Evolutionary conservation across 495 filamentous ascomycete species (phyloP).

Genomic region (Xylaria grammica): DNA sequence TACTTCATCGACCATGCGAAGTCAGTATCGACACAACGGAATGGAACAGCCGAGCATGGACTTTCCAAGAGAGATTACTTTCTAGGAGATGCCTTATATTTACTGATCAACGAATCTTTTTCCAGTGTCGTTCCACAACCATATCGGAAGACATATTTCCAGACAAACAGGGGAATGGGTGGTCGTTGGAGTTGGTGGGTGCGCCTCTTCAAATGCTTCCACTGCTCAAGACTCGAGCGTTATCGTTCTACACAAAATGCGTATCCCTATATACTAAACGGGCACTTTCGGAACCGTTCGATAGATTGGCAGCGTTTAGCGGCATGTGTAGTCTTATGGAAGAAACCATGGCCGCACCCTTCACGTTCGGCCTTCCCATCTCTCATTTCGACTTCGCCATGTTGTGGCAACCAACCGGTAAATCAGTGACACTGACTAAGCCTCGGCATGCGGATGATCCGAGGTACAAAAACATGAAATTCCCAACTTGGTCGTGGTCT

Average conservation of each 20-base stretch:
- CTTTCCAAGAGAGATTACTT: conserved; percentile 45
- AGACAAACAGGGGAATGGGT: conserved; percentile 29
- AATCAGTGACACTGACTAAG: background rate
- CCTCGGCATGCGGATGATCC: background rate
- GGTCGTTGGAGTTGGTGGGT: conserved; percentile 32
- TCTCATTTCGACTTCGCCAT: conserved; percentile 43
- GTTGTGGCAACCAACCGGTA: conserved; percentile 30
- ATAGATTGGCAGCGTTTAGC: conserved; percentile 41
- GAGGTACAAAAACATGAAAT: conserved; percentile 18
- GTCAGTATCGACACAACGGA: conserved; percentile 23
- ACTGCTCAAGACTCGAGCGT: conserved; percentile 28
- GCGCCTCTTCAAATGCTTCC: conserved; percentile 26
- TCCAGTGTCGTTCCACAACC: conserved; percentile 36
- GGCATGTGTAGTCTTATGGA: conserved; percentile 33
- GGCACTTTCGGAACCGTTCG: conserved; percentile 30
- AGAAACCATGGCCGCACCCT: conserved; percentile 21
- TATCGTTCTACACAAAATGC: conserved; percentile 37
- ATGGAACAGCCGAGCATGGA: conserved; percentile 44
- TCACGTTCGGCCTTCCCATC: conserved; percentile 36
- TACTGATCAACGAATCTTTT: conserved; percentile 38
- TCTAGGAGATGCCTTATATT: conserved; percentile 43
- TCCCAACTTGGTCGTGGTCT: conserved; percentile 45
- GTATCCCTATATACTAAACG: conserved; percentile 36
- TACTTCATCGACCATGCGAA: conserved; percentile 25
- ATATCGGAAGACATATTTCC: conserved; percentile 34